phyloP scores from a whole-genome alignment of 495 filamentous ascomycete species.

The Rostrohypoxylon terebratum region DNA sequence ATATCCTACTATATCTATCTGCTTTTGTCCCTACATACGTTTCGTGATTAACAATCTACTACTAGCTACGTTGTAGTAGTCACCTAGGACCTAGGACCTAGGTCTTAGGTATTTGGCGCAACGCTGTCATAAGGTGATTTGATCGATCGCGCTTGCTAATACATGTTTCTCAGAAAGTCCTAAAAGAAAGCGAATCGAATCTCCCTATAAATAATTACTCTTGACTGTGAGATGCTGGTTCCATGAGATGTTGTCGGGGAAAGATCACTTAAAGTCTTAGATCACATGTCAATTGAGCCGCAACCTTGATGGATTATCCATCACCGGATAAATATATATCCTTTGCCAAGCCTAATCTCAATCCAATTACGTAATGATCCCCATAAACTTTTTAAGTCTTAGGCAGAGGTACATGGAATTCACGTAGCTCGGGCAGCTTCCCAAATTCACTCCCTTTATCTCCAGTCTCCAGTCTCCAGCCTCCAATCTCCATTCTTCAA shows the following conservation, averaged over 20 bases:
- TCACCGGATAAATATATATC: neutral
- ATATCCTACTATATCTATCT: too few relatives aligned
- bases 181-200: too few relatives aligned
- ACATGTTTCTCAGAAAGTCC: too few relatives aligned
- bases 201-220: too few relatives aligned
- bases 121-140: too few relatives aligned
- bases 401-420: neutral
- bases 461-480: neutral
- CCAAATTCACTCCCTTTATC: neutral
- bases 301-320: neutral
- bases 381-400: conserved; percentile 15
- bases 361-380: neutral
- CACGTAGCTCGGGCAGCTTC: neutral
- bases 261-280: neutral
- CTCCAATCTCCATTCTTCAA: neutral
- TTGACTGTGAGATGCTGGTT: too few relatives aligned
- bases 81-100: too few relatives aligned
- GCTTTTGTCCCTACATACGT: too few relatives aligned
- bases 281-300: conserved; percentile 8
- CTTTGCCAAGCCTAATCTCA: neutral
- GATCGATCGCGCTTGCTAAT: too few relatives aligned
- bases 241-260: neutral
- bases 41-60: too few relatives aligned
- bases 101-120: too few relatives aligned
- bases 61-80: too few relatives aligned